Percentiles rank a stretch among this genome's conserved stretches.
phyloP scores from a whole-genome alignment of 768 basidiomycete species.

The Leccinum imitatum region DNA sequence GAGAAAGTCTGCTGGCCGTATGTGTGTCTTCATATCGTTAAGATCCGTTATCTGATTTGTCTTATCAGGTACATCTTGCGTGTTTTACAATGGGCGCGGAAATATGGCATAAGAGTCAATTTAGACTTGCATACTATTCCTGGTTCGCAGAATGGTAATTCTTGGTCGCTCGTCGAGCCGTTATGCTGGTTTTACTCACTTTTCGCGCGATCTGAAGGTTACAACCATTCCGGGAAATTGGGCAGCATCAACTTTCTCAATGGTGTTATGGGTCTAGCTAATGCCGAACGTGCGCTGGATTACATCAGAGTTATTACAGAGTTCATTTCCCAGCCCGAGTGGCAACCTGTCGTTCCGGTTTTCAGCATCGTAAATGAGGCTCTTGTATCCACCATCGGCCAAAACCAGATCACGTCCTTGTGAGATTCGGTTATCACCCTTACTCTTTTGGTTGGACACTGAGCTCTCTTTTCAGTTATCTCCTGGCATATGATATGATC shows the following conservation, averaged over 20 bases:
- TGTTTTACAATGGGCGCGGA: constrained; percentile 78
- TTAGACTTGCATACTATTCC: constrained; percentile 80
- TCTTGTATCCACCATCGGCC: constrained; percentile 50
- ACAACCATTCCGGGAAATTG: constrained; percentile 59
- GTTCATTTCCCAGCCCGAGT: constrained; percentile 79
- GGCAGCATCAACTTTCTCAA: constrained; percentile 63
- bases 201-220: constrained; percentile 34
- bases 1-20: constrained; percentile 73
- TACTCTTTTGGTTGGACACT: background rate
- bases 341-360: constrained; percentile 57
- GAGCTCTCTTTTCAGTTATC: constrained; percentile 42
- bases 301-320: constrained; percentile 73
- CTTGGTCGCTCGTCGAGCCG: background rate
- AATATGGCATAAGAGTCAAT: constrained; percentile 85
- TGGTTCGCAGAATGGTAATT: constrained; percentile 71
- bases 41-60: constrained; percentile 4
- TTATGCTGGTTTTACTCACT: background rate
- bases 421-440: constrained; percentile 34
- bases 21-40: constrained; percentile 18
- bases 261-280: constrained; percentile 83
- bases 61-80: constrained; percentile 64
- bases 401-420: constrained; percentile 57
- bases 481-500: constrained; percentile 60
- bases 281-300: constrained; percentile 76
- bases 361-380: constrained; percentile 71